Conservation (phyloP, 2,329 filamentous ascomycete species). For the Davidsoniella australis region DNA sequence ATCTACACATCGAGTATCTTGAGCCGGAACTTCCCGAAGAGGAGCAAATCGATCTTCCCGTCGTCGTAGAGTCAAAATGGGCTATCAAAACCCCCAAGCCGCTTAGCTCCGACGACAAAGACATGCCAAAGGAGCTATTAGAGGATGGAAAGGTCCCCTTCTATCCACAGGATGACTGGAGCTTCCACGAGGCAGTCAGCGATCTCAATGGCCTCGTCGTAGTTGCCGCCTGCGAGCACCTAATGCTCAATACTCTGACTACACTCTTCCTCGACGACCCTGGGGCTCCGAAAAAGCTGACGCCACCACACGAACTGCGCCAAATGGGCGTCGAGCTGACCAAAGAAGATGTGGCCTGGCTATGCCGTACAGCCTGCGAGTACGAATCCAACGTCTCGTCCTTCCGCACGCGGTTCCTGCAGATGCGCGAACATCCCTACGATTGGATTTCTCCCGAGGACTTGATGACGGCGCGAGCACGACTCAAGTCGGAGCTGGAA, state of each 20-base stretch:
- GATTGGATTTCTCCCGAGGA: slow-evolving; percentile 16
- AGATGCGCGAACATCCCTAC: slow-evolving; percentile 17
- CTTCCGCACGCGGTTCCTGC: slow-evolving; percentile 16
- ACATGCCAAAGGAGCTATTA: no score
- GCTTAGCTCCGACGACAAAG: not conserved
- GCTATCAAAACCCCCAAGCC: not conserved
- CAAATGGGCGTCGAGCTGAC: not conserved
- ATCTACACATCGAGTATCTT: slow-evolving; percentile 13
- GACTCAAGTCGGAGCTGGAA: slow-evolving; percentile 14
- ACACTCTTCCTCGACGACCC: slow-evolving; percentile 10
- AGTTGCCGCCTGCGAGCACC: slow-evolving; percentile 16
- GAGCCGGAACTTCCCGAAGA: slow-evolving; percentile 2
- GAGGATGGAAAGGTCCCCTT: not conserved
- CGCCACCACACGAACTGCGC: not conserved
- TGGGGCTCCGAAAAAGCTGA: not conserved
- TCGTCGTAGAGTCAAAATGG: slow-evolving; percentile 13
- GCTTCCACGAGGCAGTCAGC: slow-evolving; percentile 17
- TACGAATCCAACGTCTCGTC: slow-evolving; percentile 16
- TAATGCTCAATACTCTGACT: slow-evolving; percentile 13
- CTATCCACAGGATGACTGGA: slow-evolving; percentile 7
- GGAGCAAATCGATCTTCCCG: slow-evolving; percentile 14
- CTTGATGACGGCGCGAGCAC: slow-evolving; percentile 14
- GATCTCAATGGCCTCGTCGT: slow-evolving; percentile 18
- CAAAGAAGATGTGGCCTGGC: slow-evolving; percentile 14
- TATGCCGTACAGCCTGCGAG: slow-evolving; percentile 17